phyloP scores from a whole-genome alignment of 2,329 filamentous ascomycete genomes.

The Botrytis fragariae region DNA sequence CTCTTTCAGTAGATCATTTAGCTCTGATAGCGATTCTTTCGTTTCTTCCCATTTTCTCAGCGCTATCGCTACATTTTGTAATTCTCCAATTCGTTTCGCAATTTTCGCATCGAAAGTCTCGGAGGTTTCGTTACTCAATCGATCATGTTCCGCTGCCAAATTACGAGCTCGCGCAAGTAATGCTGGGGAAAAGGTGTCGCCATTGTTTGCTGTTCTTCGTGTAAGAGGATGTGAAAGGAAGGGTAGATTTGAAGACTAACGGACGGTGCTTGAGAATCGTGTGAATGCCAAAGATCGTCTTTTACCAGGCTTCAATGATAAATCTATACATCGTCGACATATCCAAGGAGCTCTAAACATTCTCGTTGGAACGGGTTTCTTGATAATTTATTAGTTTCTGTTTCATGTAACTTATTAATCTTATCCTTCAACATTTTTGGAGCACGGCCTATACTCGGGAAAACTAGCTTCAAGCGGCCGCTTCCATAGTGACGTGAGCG shows the following conservation, averaged over 20 bases:
- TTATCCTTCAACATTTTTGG: constrained; percentile 14
- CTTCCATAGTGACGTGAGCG: not conserved
- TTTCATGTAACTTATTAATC: not conserved
- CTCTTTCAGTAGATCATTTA: constrained; percentile 49
- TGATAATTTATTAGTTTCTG: constrained; percentile 19
- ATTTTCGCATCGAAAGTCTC: constrained; percentile 55
- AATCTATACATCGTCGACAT: constrained; percentile 49
- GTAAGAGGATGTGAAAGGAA: constrained; percentile 23
- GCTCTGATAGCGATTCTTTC: constrained; percentile 52
- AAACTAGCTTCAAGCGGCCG: constrained; percentile 3
- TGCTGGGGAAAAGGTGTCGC: constrained; percentile 45
- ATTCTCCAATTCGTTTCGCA: constrained; percentile 60
- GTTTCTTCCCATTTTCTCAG: constrained; percentile 58
- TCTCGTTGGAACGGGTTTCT: constrained; percentile 23
- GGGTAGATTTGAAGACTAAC: constrained; percentile 37
- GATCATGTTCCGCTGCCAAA: constrained; percentile 56
- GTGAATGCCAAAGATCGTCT: constrained; percentile 28
- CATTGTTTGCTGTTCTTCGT: constrained; percentile 32
- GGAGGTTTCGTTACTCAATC: constrained; percentile 51
- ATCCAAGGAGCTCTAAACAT: constrained; percentile 49
- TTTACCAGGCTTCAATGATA: constrained; percentile 31
- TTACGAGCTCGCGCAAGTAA: constrained; percentile 59
- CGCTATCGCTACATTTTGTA: constrained; percentile 56
- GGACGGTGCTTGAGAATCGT: constrained; percentile 46
- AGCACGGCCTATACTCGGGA: not conserved